Conservation (phyloP, 1,139 yeast genomes). For the Yamadazyma trypodendri region DNA sequence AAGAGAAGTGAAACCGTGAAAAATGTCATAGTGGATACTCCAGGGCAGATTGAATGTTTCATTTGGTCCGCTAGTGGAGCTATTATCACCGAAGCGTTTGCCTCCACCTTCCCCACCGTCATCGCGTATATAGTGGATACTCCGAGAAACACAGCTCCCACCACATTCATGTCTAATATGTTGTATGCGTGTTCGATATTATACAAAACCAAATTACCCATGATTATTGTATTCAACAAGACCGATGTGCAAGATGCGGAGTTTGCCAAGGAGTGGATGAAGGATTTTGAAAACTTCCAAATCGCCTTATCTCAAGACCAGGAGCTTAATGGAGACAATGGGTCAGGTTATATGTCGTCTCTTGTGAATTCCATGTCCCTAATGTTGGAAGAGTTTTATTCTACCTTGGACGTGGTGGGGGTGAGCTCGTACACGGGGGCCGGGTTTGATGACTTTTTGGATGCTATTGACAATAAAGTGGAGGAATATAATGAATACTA, state of each 20-base stretch:
- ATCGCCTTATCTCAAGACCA: conserved; percentile 63
- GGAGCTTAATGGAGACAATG: conserved; percentile 65
- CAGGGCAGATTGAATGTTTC: conserved; percentile 98
- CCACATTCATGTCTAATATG: conserved; percentile 98
- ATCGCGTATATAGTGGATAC: conserved; percentile 96
- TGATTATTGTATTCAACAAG: conserved; percentile 95
- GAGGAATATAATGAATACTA: conserved; percentile 85
- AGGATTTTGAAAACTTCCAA: conserved; percentile 92
- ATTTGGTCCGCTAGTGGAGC: conserved; percentile 98
- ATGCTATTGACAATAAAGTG: conserved; percentile 80
- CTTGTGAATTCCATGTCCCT: conserved; percentile 91
- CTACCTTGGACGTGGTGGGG: conserved; percentile 86
- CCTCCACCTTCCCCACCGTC: conserved; percentile 92
- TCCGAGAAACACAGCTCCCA: conserved; percentile 89
- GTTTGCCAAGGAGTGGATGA: conserved; percentile 97
- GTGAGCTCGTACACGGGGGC: conserved; percentile 91
- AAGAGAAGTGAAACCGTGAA: conserved; percentile 65
- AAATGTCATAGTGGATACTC: conserved; percentile 90
- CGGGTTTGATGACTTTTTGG: conserved; percentile 88
- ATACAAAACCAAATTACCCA: conserved; percentile 93
- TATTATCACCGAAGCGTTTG: conserved; percentile 94
- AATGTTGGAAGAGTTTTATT: conserved; percentile 94
- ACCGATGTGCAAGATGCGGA: conserved; percentile 83
- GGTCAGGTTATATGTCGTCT: conserved; percentile 92
- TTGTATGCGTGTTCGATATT: conserved; percentile 95